These are phyloP conservation scores for Verticillium albo-atrum DNA, from an alignment of 2,329 filamentous ascomycete species.

Conservation along the genomic window DNA sequence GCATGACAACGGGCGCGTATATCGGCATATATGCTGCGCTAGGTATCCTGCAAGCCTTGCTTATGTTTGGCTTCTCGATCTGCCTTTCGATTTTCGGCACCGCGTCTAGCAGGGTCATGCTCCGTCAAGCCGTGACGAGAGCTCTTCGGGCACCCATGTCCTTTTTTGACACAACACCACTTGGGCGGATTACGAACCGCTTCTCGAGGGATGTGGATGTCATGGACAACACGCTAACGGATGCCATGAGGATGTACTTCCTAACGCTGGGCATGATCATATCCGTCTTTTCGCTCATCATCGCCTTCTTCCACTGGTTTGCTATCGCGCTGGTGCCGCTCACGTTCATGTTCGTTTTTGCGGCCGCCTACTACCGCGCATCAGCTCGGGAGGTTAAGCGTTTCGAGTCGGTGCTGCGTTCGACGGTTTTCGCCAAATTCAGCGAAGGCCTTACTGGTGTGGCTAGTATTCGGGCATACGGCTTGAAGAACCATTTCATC, in stretches of 20 bases:
- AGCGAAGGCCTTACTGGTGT: conserved; percentile 81
- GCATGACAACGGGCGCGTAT: conserved; percentile 63
- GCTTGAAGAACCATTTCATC: conserved; percentile 71
- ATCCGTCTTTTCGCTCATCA: conserved; percentile 83
- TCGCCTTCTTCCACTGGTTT: conserved; percentile 94
- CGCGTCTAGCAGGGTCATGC: conserved; percentile 73
- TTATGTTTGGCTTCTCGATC: conserved; percentile 80
- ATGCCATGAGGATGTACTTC: conserved; percentile 90
- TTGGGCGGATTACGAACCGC: conserved; percentile 92
- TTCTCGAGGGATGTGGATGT: conserved; percentile 95
- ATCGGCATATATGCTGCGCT: conserved; percentile 69
- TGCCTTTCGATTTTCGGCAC: conserved; percentile 76
- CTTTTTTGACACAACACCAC: conserved; percentile 95
- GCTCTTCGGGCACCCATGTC: conserved; percentile 74
- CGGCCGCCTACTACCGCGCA: conserved; percentile 81
- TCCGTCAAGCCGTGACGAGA: conserved; percentile 72
- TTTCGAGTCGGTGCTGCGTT: conserved; percentile 85
- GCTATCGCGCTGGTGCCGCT: conserved; percentile 59
- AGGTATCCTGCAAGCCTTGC: conserved; percentile 63
- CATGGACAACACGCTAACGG: conserved; percentile 89
- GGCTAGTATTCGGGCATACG: conserved; percentile 85
- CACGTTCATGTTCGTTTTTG: conserved; percentile 72
- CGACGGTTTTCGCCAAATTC: conserved; percentile 85
- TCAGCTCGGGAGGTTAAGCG: conserved; percentile 94
- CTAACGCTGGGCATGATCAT: conserved; percentile 78